Percentiles rank a stretch among this genome's conserved stretches.
Evolutionary conservation across 2,329 filamentous ascomycete species (phyloP).

Genomic region (Verticillium zaregamsianum): DNA sequence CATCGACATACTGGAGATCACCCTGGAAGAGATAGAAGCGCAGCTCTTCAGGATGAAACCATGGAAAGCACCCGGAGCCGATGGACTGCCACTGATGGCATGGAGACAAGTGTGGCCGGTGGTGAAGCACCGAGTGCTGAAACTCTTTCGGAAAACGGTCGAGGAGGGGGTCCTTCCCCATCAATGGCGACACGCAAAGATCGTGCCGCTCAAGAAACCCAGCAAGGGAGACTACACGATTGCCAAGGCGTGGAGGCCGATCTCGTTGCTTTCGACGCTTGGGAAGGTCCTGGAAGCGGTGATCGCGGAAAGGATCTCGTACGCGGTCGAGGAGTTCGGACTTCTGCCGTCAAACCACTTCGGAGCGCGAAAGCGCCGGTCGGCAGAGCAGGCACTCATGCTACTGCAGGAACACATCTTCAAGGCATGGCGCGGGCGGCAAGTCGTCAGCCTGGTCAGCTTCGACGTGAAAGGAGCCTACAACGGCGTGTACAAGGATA

Average conservation of each 20-base stretch:
- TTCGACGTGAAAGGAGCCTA: conserved; percentile 37
- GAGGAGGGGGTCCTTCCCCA: background rate
- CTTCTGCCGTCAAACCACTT: conserved; percentile 5
- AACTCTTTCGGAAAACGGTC: conserved; percentile 11
- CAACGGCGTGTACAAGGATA: conserved; percentile 32
- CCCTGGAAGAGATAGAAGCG: conserved; percentile 15
- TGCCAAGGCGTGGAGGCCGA: conserved; percentile 20
- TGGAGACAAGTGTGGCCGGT: conserved; percentile 12
- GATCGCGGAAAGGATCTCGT: conserved; percentile 1
- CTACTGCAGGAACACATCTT: conserved; percentile 4
- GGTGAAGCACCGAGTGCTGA: conserved; percentile 10
- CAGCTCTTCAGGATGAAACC: conserved; percentile 13
- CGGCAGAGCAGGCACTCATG: conserved; percentile 3
- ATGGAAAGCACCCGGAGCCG: conserved; percentile 17
- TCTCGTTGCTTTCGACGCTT: conserved; percentile 21
- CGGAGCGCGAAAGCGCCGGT: conserved; percentile 2
- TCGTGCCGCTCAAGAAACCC: conserved; percentile 23
- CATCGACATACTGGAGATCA: conserved; percentile 10
- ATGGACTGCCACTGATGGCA: conserved; percentile 12
- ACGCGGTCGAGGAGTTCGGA: conserved; percentile 1
- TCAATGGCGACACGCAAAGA: conserved; percentile 13
- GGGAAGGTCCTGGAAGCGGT: conserved; percentile 15
- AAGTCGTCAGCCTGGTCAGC: conserved; percentile 27
- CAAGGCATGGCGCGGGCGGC: conserved; percentile 4
- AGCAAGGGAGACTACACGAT: conserved; percentile 19